Evolutionary conservation across 495 filamentous ascomycete genomes (phyloP).

Genomic region (Aspergillus olivimuriae): DNA sequence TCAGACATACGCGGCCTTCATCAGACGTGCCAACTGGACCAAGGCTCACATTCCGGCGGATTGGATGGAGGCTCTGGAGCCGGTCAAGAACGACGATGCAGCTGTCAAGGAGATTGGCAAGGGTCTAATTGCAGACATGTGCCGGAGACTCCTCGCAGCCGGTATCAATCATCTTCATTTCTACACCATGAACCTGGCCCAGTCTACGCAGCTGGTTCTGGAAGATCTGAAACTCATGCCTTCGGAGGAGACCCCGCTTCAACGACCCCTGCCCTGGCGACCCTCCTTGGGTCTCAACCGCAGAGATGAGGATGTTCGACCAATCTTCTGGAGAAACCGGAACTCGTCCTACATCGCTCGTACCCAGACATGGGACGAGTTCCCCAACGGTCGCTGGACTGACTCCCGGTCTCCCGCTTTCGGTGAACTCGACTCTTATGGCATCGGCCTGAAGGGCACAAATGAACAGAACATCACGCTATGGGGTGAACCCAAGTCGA

Average conservation of each 20-base stretch:
- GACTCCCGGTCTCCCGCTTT: conserved; percentile 96
- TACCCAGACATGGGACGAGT: conserved; percentile 99
- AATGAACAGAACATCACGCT: conserved; percentile 95
- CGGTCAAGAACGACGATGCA: conserved; percentile 93
- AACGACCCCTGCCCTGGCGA: conserved; percentile 88
- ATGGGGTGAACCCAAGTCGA: conserved; percentile 79
- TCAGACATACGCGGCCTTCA: conserved; percentile 85
- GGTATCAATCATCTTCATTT: conserved; percentile 92
- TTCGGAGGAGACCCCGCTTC: conserved; percentile 64
- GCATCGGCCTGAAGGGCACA: conserved; percentile 89
- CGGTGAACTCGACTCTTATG: conserved; percentile 93
- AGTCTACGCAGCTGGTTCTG: conserved; percentile 87
- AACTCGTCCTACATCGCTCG: conserved; percentile 91
- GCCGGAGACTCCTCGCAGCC: conserved; percentile 68
- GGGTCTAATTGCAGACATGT: conserved; percentile 85
- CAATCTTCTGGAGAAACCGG: conserved; percentile 98
- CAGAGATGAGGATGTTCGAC: conserved; percentile 89
- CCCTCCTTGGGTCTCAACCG: conserved; percentile 85
- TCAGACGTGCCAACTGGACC: conserved; percentile 84
- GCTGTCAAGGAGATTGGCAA: conserved; percentile 89
- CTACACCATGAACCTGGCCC: conserved; percentile 98
- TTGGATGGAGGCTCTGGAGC: conserved; percentile 79
- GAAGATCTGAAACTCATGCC: conserved; percentile 81
- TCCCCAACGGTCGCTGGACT: conserved; percentile 98
- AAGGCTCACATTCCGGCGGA: conserved; percentile 71